These are phyloP conservation scores for Amaranthus hypochondriacus DNA, from an alignment of 148 eudicot species.

Conservation along the genomic window DNA sequence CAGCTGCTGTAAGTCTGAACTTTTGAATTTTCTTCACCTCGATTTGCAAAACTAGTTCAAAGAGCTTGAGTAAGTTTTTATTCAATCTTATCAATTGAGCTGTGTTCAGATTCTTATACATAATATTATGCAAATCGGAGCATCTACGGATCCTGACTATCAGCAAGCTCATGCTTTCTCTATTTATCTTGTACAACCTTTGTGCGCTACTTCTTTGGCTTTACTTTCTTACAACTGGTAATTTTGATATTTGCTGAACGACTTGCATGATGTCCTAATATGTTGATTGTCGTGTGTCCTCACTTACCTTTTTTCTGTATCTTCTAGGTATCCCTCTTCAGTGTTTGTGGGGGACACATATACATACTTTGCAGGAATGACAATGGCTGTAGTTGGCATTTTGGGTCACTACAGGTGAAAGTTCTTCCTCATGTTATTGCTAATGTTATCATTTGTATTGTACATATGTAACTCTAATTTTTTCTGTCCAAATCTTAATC, in stretches of 20 bases:
- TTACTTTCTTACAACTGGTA: slow-evolving; percentile 90
- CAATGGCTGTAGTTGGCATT: slow-evolving; percentile 96
- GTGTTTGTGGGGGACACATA: slow-evolving; percentile 98
- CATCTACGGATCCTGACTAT: slow-evolving; percentile 56
- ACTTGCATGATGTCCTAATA: neutral
- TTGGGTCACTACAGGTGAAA: slow-evolving; percentile 86
- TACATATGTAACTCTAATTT: neutral
- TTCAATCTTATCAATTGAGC: slow-evolving; percentile 18
- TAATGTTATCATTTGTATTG: neutral
- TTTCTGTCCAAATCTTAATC: neutral
- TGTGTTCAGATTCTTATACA: slow-evolving; percentile 73
- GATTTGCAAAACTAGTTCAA: no score
- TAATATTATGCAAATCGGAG: slow-evolving; percentile 92
- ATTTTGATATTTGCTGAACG: neutral
- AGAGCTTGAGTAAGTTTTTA: neutral
- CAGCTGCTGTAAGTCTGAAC: slow-evolving; percentile 69
- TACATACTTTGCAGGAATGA: slow-evolving; percentile 98
- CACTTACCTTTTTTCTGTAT: neutral
- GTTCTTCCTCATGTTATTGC: slow-evolving; percentile 16
- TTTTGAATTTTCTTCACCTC: slow-evolving; percentile 4
- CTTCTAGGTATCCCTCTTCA: slow-evolving; percentile 87
- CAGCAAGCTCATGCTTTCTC: slow-evolving; percentile 99
- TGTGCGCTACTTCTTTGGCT: slow-evolving; percentile 90
- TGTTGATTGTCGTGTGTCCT: neutral
- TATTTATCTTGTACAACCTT: slow-evolving; percentile 87